Base-by-base conservation (phyloP, 1,284 basidiomycete species). In the Cystobasidium sp. region DNA sequence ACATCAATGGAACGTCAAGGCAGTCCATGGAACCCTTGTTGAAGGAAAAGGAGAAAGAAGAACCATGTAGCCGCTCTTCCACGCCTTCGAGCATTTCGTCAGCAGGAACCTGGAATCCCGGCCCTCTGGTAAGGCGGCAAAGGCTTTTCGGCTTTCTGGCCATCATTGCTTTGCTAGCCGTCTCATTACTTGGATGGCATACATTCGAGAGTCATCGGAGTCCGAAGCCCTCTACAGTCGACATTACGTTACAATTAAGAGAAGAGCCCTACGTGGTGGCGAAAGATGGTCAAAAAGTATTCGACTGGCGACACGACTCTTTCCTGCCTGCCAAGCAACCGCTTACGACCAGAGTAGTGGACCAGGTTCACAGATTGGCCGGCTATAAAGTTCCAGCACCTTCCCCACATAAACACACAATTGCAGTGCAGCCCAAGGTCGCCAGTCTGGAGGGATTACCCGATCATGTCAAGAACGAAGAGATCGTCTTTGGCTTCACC, bases 401-500 rank as follows among this genome's bases (percentile, higher is more conserved):
- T 20, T 20, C 18, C 3, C 18, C 22, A 31, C 43, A 37, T n/a
- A 22, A 51, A n/a, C 69, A 71, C 41, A 39, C 52, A 12, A 39
- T 73, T 41, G 18, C 51, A 16, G 47, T 67, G 63, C 46, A 66
- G 52, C 71, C 71, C 16, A 65, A 49, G 20, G 16, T 20, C 20
- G 43, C 43, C 62, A 55, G 44, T 31, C 47, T 73, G 39, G 62
- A 37, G 31, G 52, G 63, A 16, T 39, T 56, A 10, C 63, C 71
- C 43, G 63, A 65, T 51, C 63, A 65, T 52, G 71, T 73, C 31
- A 37, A 56, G 20, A 44, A 59, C 16, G 69, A 71, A 64, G 69
- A 73, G 64, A 66, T 73, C 31, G 63, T 73, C 24, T 73, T 73
- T 52, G 62, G 63, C 41, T 65, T 73, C 62, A 67, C 71, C 12